These are phyloP conservation scores for Xerocomus spinulosus DNA, from an alignment of 768 basidiomycete species.

Conservation along the genomic window DNA sequence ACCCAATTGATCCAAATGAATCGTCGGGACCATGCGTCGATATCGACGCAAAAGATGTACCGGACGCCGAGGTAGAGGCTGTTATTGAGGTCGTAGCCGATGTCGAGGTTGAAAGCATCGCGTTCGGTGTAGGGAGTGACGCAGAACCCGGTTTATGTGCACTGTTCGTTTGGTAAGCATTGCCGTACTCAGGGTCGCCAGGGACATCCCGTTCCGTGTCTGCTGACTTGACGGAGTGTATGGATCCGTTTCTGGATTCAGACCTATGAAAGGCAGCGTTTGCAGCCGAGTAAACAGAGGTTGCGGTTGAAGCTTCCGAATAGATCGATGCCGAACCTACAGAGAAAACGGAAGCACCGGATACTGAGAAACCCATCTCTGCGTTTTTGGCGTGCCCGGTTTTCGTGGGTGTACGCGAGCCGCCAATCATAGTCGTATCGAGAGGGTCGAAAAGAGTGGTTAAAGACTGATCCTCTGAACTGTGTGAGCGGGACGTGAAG, in stretches of 20 bases:
- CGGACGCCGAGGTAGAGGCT: conserved; percentile 9
- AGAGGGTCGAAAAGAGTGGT: conserved; percentile 6
- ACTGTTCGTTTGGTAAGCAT: conserved; percentile 3
- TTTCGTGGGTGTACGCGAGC: not conserved
- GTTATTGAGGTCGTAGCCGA: conserved; percentile 18
- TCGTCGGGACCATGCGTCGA: conserved; percentile 13
- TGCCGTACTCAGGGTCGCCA: conserved; percentile 10
- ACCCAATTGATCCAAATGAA: conserved; percentile 18
- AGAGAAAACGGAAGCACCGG: conserved; percentile 27
- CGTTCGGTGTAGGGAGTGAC: not conserved
- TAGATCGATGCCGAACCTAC: conserved; percentile 24
- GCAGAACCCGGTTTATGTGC: not conserved
- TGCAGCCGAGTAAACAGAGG: conserved; percentile 16
- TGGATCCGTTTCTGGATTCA: conserved; percentile 14
- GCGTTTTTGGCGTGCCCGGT: conserved; percentile 18
- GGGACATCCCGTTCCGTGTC: conserved; percentile 17
- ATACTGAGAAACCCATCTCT: conserved; percentile 21
- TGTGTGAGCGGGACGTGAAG: conserved; percentile 14
- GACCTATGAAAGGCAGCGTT: conserved; percentile 2
- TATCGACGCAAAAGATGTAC: conserved; percentile 12
- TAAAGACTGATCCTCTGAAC: conserved; percentile 10
- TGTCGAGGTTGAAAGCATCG: conserved; percentile 6
- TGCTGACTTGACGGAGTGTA: conserved; percentile 5
- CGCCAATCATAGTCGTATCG: conserved; percentile 2
- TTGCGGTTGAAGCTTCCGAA: conserved; percentile 27